Base-by-base conservation (phyloP, 1,139 yeast species). In the Pichia sp. region DNA sequence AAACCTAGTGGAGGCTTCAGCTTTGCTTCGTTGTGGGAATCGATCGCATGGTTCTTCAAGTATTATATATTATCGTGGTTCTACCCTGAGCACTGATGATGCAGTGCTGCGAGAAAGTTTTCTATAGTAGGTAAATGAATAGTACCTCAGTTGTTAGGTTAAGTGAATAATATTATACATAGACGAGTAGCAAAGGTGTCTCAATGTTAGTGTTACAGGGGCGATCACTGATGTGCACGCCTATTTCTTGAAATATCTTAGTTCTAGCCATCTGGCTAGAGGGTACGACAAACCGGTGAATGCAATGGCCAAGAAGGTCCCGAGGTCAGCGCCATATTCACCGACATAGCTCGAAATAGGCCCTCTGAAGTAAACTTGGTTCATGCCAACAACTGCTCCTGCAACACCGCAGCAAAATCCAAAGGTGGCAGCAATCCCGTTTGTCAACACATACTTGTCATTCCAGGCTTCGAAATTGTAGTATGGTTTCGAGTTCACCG, bases 381-480 rank as follows among this genome's bases (percentile, higher is more conserved):
- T 75, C 96, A 92, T 90, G 57, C 98, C 97, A 45, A 87, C 63
- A 16, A 85, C 93, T 34, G 86, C 90, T 64, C 97, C 97, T 34
- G 85, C 90, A 50, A 83, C 85, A 67, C 97, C 98, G 64, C 85
- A 81, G 67, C 85, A 76, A 74, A 90, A 87, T 4, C 86, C 95
- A 64, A 85, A 73, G 10, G 81, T 68, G 51, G 96, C 95, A 2
- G 97, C 95, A 57, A 75, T 61, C 32, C 97, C 97, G 49, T 84
- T 66, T 3, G 97, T 96, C 60, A 87, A 79, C 48, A 75, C 70
- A 34, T 71, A 64, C 58, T 75, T 74, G 62, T 84, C 81, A 61
- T 80, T 73, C 79, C 85, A 87, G 57, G 79, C 81, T 52, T 76
- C 78, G 62, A 84, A 78, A 68, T 86, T 83, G 72, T 90, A 90